Evolutionary conservation across 2,329 filamentous ascomycete genomes (phyloP), one percentile per base, ranked within the genome.

Genomic region (Phialemonium atrogriseum): DNA sequence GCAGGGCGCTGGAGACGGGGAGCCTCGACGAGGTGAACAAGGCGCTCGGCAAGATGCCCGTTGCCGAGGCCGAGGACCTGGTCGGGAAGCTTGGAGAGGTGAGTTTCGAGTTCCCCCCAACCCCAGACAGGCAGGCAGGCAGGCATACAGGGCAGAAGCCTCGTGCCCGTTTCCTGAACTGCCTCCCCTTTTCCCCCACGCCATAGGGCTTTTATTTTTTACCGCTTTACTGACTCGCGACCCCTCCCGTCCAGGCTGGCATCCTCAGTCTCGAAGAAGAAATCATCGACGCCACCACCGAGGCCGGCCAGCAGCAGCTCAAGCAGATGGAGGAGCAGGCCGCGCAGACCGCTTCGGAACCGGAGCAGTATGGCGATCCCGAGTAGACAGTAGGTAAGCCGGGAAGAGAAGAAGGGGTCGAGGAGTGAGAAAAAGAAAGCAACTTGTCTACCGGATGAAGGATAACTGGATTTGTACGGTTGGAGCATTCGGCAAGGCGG

Each of bases 271-370:
- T 98, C 30, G 87, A 96, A 55, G 80, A 94, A 51, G 80, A 93
- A 30, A 86, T 98, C 31, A 93, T 98, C 45, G 91, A 98, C 60
- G 85, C 87, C 1, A 98, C 87, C 27, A 94, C 89, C 3, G 80
- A 87, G 51, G 80, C 91, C 53, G 88, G 88, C 4, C 73, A 80
- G 64, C 74, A 79, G 54, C 78, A 79, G 51, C 67, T 89, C 46
- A 80, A 83, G 60, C 76, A 87, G 43, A 71, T 94, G 38, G 80
- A 86, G 54, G 37, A 45, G 31, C 39, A 48, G 36, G 40, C 31
- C 7, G 35, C 36, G n/a, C n/a, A n/a, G n/a, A n/a, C n/a, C n/a
- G n/a, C n/a, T n/a, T n/a, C n/a, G n/a, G n/a, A n/a, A n/a, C n/a
- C n/a, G n/a, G n/a, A n/a, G n/a, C n/a, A n/a, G n/a, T n/a, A n/a